Evolutionary conservation across 2,329 filamentous ascomycete species (phyloP).

Genomic region (Chalaropsis ovoidea): DNA sequence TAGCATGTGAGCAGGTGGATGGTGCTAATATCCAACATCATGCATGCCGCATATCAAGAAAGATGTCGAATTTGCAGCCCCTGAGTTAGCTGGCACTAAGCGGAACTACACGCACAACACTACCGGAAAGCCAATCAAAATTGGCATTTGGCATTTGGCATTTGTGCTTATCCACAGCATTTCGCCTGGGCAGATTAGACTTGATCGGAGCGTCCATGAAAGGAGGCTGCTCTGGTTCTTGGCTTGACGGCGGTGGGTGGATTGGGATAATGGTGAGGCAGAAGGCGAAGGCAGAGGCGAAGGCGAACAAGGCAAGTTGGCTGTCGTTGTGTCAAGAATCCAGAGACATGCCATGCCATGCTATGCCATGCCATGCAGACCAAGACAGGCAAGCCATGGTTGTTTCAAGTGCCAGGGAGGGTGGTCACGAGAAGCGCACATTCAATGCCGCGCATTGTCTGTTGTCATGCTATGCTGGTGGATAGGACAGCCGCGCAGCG

Average conservation of each 20-base stretch:
- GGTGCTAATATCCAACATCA: neutral
- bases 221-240: neutral
- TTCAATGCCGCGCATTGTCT: conserved; percentile 6
- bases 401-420: conserved; percentile 4
- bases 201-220: neutral
- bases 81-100: neutral
- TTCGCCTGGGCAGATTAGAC: neutral
- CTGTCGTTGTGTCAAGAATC: neutral
- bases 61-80: neutral
- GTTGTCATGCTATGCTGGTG: neutral
- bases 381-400: no score
- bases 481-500: neutral
- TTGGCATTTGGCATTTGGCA: neutral
- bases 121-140: conserved; percentile 3
- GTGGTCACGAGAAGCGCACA: conserved; percentile 1
- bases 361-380: neutral
- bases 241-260: neutral
- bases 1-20: neutral
- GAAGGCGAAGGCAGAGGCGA: neutral
- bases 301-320: neutral
- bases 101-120: neutral
- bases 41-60: neutral
- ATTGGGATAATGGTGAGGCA: no score
- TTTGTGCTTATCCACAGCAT: neutral
- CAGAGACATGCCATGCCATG: neutral